phyloP scores from a whole-genome alignment of 164 flowering plant species.

The Stephania cephalantha region DNA sequence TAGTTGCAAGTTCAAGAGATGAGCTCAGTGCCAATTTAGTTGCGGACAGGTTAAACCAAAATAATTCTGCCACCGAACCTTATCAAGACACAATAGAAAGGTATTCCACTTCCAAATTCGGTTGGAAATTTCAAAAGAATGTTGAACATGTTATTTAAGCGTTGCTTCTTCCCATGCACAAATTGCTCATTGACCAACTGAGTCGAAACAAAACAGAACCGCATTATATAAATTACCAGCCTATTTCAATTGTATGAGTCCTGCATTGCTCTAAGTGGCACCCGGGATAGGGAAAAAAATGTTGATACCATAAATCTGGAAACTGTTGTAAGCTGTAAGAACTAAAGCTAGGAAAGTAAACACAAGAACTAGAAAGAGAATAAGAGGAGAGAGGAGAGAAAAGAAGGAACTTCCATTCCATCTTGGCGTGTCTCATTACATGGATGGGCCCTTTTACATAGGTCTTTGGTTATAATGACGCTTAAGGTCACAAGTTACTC shows the following conservation, averaged over 20 bases:
- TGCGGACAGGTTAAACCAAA: slow-evolving; percentile 9
- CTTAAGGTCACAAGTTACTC: no score
- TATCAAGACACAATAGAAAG: slow-evolving; percentile 15
- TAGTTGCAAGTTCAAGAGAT: slow-evolving; percentile 13
- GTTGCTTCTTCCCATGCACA: not conserved
- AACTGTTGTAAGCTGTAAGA: no score
- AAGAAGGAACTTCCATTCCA: no score
- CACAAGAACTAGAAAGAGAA: no score
- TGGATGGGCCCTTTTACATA: no score
- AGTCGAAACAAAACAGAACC: not conserved
- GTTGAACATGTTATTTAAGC: not conserved
- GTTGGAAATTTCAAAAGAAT: not conserved
- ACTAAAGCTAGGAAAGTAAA: no score
- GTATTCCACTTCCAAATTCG: slow-evolving; percentile 18
- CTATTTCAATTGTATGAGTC: not conserved
- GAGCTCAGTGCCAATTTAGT: slow-evolving; percentile 13
- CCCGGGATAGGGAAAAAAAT: not conserved
- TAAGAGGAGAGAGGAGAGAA: no score
- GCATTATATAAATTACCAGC: not conserved
- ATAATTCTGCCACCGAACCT: slow-evolving; percentile 4
- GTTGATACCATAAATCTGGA: not conserved
- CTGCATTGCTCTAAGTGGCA: not conserved
- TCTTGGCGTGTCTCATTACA: no score
- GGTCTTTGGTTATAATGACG: no score
- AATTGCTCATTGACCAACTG: not conserved